A percentile compares a stretch with the other conserved stretches of the same genome.
phyloP scores from a whole-genome alignment of 345 rosid species.

The Rhizophora mangle region DNA sequence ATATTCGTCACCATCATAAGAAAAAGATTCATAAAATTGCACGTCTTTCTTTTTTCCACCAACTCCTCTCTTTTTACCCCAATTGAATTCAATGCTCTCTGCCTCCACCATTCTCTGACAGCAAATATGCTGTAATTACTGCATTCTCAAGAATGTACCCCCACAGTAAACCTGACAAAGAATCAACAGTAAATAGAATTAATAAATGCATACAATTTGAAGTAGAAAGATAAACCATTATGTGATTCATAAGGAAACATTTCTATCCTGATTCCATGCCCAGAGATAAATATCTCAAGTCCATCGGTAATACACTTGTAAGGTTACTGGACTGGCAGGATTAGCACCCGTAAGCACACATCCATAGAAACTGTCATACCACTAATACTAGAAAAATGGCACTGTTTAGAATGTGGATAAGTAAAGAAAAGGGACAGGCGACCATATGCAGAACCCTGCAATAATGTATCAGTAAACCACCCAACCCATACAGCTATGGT shows the following conservation, averaged over 20 bases:
- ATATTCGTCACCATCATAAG: constrained; percentile 61
- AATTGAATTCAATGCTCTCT: constrained; percentile 53
- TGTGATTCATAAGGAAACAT: not conserved
- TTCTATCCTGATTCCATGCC: not conserved
- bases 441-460: not conserved
- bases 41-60: constrained; percentile 63
- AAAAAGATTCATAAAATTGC: constrained; percentile 70
- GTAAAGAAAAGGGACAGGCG: not conserved
- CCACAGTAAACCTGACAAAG: constrained; percentile 3
- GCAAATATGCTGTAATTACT: not conserved
- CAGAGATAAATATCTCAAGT: not conserved
- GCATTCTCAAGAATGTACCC: not conserved
- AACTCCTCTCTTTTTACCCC: constrained; percentile 62
- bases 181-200: not conserved
- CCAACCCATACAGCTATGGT: too few species aligned
- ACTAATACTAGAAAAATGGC: not conserved
- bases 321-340: not conserved
- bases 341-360: not conserved
- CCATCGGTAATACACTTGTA: not conserved
- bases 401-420: not conserved
- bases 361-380: not conserved
- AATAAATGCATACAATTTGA: not conserved
- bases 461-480: too few species aligned
- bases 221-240: too few species aligned
- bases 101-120: constrained; percentile 49